Conservation (phyloP, 2,329 filamentous ascomycete species). For the Fusarium sp. region DNA sequence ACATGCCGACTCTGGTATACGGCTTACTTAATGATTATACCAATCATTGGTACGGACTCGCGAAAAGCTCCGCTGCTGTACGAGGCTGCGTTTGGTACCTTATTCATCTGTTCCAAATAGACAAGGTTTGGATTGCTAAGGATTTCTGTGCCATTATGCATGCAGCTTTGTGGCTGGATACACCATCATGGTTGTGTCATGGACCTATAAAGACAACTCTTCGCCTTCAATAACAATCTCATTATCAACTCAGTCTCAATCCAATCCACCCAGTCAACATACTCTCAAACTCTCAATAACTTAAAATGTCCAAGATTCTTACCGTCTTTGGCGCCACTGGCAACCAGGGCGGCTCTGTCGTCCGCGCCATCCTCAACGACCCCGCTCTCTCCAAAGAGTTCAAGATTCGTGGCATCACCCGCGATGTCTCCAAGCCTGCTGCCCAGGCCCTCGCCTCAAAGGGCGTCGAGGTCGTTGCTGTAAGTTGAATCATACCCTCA, state of each 20-base stretch:
- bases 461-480: slow-evolving; percentile 58
- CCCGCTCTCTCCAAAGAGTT: slow-evolving; percentile 57
- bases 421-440: slow-evolving; percentile 56
- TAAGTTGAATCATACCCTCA: slow-evolving; percentile 23
- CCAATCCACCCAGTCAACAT: rapidly evolving
- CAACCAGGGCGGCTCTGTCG: slow-evolving; percentile 62
- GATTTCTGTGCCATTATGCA: background rate
- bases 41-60: background rate
- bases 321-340: slow-evolving; percentile 63
- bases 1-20: slow-evolving; percentile 18
- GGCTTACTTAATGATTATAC: background rate
- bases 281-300: background rate
- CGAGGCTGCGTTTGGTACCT: background rate
- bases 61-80: background rate
- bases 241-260: background rate
- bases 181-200: slow-evolving; percentile 11
- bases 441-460: slow-evolving; percentile 53
- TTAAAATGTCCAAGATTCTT: slow-evolving; percentile 52
- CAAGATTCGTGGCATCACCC: slow-evolving; percentile 60
- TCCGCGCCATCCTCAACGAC: slow-evolving; percentile 59
- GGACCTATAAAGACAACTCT: slow-evolving; percentile 17
- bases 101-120: slow-evolving; percentile 4
- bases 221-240: background rate
- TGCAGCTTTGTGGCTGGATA: slow-evolving; percentile 11
- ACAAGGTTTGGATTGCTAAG: slow-evolving; percentile 31